phyloP scores from a whole-genome alignment of 345 rosid species.

The Linum lewisii region DNA sequence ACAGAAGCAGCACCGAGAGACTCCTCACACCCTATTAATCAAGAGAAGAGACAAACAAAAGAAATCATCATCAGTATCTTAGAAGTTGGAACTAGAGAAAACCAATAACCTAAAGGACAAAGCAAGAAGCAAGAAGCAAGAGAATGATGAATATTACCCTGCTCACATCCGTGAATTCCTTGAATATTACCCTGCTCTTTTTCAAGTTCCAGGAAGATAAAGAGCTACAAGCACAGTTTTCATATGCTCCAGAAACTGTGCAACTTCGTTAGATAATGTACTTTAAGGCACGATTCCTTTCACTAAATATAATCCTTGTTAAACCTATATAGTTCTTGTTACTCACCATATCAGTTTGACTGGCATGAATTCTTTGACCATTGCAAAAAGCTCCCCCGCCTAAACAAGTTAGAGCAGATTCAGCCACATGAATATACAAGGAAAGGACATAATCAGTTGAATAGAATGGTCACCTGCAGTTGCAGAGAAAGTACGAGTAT shows the following conservation, averaged over 20 bases:
- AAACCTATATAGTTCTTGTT: not conserved
- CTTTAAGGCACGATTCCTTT: not conserved
- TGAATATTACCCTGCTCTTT: slow-evolving; percentile 36
- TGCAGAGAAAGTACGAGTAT: slow-evolving; percentile 77
- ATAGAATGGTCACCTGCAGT: slow-evolving; percentile 48
- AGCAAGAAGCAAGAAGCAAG: not conserved
- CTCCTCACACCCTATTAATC: slow-evolving; percentile 71
- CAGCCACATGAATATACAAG: slow-evolving; percentile 11
- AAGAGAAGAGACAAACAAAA: not conserved
- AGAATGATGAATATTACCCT: slow-evolving; percentile 31
- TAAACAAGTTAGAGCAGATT: slow-evolving; percentile 18
- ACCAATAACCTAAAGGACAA: not conserved
- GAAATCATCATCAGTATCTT: not conserved
- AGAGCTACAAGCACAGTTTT: not conserved
- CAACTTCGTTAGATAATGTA: not conserved
- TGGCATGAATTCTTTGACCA: slow-evolving; percentile 63
- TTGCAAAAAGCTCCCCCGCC: slow-evolving; percentile 98
- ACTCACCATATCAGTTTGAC: slow-evolving; percentile 66
- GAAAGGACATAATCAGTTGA: slow-evolving; percentile 4
- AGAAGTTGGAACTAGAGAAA: not conserved
- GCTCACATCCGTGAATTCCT: slow-evolving; percentile 88
- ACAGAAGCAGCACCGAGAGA: slow-evolving; percentile 95
- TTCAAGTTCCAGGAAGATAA: slow-evolving; percentile 1
- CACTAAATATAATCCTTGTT: not conserved
- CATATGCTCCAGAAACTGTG: not conserved